Percentiles rank a stretch among this genome's conserved stretches.
Conservation (phyloP, 768 basidiomycete genomes). For the Russula vinacea region DNA sequence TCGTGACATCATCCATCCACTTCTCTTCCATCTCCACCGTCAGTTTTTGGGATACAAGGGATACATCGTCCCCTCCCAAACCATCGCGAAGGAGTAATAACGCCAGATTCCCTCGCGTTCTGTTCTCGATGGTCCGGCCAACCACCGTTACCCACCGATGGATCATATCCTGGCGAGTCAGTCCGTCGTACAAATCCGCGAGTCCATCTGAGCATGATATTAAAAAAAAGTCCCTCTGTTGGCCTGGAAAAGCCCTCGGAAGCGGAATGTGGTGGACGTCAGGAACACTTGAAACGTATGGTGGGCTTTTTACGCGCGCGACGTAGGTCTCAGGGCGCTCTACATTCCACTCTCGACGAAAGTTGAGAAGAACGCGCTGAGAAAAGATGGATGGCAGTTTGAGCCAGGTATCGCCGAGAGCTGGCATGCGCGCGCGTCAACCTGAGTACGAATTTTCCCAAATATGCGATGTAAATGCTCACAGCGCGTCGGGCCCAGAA, state of each 20-base stretch:
- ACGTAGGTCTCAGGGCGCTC: constrained; percentile 34
- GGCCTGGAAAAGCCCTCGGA: constrained; percentile 23
- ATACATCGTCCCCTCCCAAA: constrained; percentile 43
- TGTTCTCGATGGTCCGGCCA: constrained; percentile 33
- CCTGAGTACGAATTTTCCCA: not conserved
- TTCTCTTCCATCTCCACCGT: constrained; percentile 51
- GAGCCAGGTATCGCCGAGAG: constrained; percentile 41
- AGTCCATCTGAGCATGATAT: constrained; percentile 51
- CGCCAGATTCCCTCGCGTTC: constrained; percentile 38
- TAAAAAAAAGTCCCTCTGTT: constrained; percentile 35
- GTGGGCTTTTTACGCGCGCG: constrained; percentile 45
- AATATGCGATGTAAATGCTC: constrained; percentile 35
- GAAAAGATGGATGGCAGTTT: constrained; percentile 39
- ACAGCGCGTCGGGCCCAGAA: constrained; percentile 77
- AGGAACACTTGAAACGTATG: constrained; percentile 44
- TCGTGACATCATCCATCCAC: constrained; percentile 52
- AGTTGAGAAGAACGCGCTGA: constrained; percentile 37
- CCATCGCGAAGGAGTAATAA: constrained; percentile 43
- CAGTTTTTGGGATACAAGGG: constrained; percentile 43
- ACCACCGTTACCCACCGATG: constrained; percentile 40
- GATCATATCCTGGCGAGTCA: constrained; percentile 35
- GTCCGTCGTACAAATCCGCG: constrained; percentile 40
- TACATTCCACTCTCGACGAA: constrained; percentile 40
- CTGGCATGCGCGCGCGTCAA: constrained; percentile 25
- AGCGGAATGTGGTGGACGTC: constrained; percentile 43